Evolutionary conservation across 352 stramenopile genomes (phyloP).

Genomic region (Globisporangium orthogonon): DNA sequence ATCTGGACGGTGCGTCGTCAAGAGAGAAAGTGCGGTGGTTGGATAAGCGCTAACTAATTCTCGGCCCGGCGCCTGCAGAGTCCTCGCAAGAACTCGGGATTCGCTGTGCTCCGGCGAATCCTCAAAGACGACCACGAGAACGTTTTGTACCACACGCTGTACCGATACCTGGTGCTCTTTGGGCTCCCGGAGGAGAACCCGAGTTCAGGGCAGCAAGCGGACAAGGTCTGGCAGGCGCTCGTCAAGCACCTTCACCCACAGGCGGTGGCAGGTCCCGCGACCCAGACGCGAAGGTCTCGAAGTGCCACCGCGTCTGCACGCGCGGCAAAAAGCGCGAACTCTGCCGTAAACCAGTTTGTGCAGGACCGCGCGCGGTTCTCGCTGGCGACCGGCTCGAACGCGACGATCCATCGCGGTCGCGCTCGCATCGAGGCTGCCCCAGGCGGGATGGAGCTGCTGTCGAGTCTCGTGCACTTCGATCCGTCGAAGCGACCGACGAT

Average conservation of each 20-base stretch:
- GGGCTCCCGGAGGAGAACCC: slow-evolving; percentile 75
- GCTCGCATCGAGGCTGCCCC: slow-evolving; percentile 32
- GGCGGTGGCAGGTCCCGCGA: slow-evolving; percentile 4
- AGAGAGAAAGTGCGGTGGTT: not conserved
- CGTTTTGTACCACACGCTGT: slow-evolving; percentile 94
- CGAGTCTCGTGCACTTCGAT: slow-evolving; percentile 54
- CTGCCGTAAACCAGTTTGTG: slow-evolving; percentile 28
- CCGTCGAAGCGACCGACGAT: slow-evolving; percentile 53
- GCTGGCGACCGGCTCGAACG: slow-evolving; percentile 34
- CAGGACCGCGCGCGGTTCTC: slow-evolving; percentile 43
- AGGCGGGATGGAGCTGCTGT: slow-evolving; percentile 45
- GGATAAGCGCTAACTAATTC: not conserved
- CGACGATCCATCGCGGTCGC: slow-evolving; percentile 43
- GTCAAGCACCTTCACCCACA: slow-evolving; percentile 57
- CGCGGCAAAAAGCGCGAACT: slow-evolving; percentile 3
- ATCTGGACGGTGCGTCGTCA: slow-evolving; percentile 80
- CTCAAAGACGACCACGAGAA: slow-evolving; percentile 63
- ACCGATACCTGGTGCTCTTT: slow-evolving; percentile 95
- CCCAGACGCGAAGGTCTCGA: slow-evolving; percentile 7
- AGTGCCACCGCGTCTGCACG: slow-evolving; percentile 12
- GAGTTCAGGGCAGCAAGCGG: slow-evolving; percentile 15
- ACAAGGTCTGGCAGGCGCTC: slow-evolving; percentile 54
- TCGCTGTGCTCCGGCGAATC: slow-evolving; percentile 61
- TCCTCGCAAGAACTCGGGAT: slow-evolving; percentile 45
- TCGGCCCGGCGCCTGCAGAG: slow-evolving; percentile 15